Conservation (phyloP, 345 rosid genomes). For the Salix purpurea region DNA sequence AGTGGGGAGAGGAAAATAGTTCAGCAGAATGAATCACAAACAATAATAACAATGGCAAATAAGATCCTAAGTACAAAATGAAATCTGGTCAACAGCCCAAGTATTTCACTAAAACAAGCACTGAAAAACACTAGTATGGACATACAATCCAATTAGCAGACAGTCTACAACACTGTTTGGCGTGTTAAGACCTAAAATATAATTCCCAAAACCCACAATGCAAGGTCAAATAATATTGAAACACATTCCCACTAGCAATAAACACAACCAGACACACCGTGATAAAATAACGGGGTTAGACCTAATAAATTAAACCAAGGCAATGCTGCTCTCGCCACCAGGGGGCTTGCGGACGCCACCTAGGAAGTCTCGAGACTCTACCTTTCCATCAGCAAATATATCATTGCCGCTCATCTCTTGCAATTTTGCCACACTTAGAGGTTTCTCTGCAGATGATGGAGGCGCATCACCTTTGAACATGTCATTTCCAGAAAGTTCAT, state of each 20-base stretch:
- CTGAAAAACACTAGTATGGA: conserved; percentile 30
- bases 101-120: conserved; percentile 17
- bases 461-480: conserved; percentile 73
- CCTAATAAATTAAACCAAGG: conserved; percentile 58
- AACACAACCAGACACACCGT: conserved; percentile 30
- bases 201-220: conserved; percentile 36
- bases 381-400: conserved; percentile 90
- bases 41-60: not conserved
- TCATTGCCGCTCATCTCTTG: conserved; percentile 79
- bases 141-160: conserved; percentile 40
- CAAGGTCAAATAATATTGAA: conserved; percentile 43
- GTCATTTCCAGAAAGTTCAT: conserved; percentile 80
- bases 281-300: conserved; percentile 35
- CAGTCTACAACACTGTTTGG: conserved; percentile 26
- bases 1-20: not conserved
- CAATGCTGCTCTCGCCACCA: conserved; percentile 93
- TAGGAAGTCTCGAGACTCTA: conserved; percentile 73
- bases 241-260: conserved; percentile 31
- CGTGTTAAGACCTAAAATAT: conserved; percentile 37
- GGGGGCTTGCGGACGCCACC: conserved; percentile 99
- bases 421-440: conserved; percentile 64
- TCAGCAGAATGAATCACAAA: not conserved
- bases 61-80: not conserved
- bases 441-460: conserved; percentile 54
- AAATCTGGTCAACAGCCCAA: conserved; percentile 10